Base-by-base conservation (phyloP, 2,329 filamentous ascomycete species). In the Fonsecaea multimorphosa region DNA sequence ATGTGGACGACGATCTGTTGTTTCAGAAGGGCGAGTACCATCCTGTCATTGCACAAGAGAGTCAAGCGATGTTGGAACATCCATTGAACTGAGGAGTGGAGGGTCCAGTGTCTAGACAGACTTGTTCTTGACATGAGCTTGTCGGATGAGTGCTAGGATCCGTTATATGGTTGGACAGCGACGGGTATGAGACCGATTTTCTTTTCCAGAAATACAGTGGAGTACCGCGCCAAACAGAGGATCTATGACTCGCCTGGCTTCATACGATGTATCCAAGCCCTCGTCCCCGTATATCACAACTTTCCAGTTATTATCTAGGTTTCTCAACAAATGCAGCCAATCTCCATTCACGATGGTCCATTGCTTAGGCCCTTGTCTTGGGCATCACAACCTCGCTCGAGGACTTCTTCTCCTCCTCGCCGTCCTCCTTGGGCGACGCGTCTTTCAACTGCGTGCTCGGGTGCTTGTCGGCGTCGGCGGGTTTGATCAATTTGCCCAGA, bases 21-120 rank as follows among this genome's bases (percentile, higher is more conserved):
- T 72, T 72, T 40, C 66, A 31, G 8, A 31, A 56, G 7, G 71
- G 71, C 34, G 62, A 71, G 51, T 72, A 70, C 64, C 63, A 65
- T 32, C 71, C 68, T 4, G 57, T 68, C 29, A 54, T 72, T 22
- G 65, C 70, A 3, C 54, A 68, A 36, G 66, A 63, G 51, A 61
- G 56, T 16, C 59, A 66, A 29, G 52, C 46, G 19, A 53, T 57
- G 57, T 49, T 71, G 54, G 67, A 71, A 49, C 62, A 61, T 32
- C 71, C 49, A 14, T 53, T 49, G 22, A 24, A 27, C 4, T 49
- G 44, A 49, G n/a, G n/a, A n/a, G n/a, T n/a, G 40, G 22, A 9
- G 40, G 6, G 19, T 24, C 19, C 40, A 2, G 7, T 11, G 6
- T 46, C 6, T 8, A 9, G 3, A 7, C n/a, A 11, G 40, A 38